Evolutionary conservation across 2,329 filamentous ascomycete genomes (phyloP).

Genomic region (Claviceps purpurea): DNA sequence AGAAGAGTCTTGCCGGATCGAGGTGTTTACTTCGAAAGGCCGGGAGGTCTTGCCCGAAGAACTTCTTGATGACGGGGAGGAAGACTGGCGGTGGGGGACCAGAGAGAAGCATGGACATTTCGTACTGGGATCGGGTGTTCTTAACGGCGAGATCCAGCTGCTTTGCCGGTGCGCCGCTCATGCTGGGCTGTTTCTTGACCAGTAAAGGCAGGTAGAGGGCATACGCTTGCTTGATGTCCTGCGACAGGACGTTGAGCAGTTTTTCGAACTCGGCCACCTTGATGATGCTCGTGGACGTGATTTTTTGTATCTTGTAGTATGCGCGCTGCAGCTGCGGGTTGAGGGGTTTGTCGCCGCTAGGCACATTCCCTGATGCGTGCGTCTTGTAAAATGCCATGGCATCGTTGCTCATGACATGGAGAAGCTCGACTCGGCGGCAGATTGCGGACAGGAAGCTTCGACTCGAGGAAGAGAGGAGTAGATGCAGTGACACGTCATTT

Average conservation of each 20-base stretch:
- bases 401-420: conserved; percentile 35
- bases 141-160: conserved; percentile 31
- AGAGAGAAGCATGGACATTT: conserved; percentile 39
- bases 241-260: conserved; percentile 36
- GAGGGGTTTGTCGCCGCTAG: conserved; percentile 24
- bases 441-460: conserved; percentile 58
- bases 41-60: conserved; percentile 46
- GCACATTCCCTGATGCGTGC: conserved; percentile 26
- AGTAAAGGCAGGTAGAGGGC: conserved; percentile 29
- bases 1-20: conserved; percentile 56
- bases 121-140: conserved; percentile 33
- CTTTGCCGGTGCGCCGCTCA: conserved; percentile 24
- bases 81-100: conserved; percentile 33
- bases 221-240: conserved; percentile 39
- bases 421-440: conserved; percentile 48
- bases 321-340: conserved; percentile 42
- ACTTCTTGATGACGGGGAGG: conserved; percentile 46
- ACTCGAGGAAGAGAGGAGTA: conserved; percentile 60
- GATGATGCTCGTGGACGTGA: conserved; percentile 38
- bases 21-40: conserved; percentile 40
- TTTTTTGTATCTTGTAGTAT: conserved; percentile 39
- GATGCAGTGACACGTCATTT: conserved; percentile 46
- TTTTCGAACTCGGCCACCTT: conserved; percentile 49
- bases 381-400: conserved; percentile 39
- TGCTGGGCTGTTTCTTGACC: conserved; percentile 31